A percentile compares a stretch with the other conserved stretches of the same genome.
Conservation (phyloP, 768 basidiomycete genomes). For the Serendipita vermifera region DNA sequence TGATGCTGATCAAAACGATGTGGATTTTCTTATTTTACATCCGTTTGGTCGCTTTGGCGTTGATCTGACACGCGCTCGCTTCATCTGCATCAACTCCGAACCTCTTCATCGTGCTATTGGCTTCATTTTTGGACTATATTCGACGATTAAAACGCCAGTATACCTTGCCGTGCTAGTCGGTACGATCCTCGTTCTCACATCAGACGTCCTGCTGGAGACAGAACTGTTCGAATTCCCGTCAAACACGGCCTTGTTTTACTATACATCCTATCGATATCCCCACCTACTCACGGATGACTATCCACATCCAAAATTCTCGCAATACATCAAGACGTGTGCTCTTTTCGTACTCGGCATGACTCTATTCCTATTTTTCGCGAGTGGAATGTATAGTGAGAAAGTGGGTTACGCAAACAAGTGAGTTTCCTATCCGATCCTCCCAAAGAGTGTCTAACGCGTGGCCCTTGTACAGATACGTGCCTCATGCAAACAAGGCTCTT, state of each 20-base stretch:
- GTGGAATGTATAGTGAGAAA: constrained; percentile 92
- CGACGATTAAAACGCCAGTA: constrained; percentile 38
- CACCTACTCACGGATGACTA: no score
- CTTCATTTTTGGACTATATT: neutral
- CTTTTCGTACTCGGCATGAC: constrained; percentile 84
- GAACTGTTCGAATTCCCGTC: constrained; percentile 56
- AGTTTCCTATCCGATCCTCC: constrained; percentile 21
- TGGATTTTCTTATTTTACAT: neutral
- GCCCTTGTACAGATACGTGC: constrained; percentile 60
- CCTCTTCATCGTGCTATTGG: neutral
- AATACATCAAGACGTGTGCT: constrained; percentile 65
- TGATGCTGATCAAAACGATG: constrained; percentile 18
- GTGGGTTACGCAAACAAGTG: constrained; percentile 93
- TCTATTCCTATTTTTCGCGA: constrained; percentile 87
- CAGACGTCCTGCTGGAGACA: constrained; percentile 60
- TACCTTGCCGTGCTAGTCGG: constrained; percentile 59
- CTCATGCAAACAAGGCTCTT: constrained; percentile 84
- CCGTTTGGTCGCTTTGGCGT: neutral
- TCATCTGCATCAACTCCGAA: neutral
- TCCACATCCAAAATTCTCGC: no score
- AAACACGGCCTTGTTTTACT: constrained; percentile 25
- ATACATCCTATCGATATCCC: neutral
- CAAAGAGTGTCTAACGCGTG: constrained; percentile 11
- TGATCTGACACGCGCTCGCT: neutral
- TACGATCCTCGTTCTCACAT: constrained; percentile 56